A percentile compares a stretch with the other conserved stretches of the same genome.
phyloP scores from a whole-genome alignment of 495 filamentous ascomycete species.

The Aspergillus cristatus region DNA sequence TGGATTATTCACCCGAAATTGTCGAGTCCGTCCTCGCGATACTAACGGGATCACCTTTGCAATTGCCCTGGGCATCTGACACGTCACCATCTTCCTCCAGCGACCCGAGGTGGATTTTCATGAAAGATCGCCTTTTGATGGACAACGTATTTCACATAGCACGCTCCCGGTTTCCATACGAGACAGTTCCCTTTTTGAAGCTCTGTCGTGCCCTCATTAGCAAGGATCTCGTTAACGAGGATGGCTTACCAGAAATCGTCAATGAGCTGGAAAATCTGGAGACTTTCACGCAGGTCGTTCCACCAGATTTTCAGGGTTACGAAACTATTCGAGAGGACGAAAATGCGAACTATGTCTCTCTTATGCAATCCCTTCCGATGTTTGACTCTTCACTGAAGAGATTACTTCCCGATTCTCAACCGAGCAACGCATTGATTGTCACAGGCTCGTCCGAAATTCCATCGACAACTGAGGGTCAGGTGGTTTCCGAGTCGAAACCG shows the following conservation, averaged over 20 bases:
- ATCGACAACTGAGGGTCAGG: conserved; percentile 57
- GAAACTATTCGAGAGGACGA: conserved; percentile 74
- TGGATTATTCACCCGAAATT: conserved; percentile 60
- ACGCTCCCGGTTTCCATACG: conserved; percentile 73
- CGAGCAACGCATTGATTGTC: conserved; percentile 29
- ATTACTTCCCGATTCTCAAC: conserved; percentile 8
- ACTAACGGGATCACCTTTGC: conserved; percentile 31
- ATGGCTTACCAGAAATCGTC: conserved; percentile 40
- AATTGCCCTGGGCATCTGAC: conserved; percentile 22
- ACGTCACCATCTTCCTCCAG: conserved; percentile 24
- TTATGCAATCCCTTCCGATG: conserved; percentile 34
- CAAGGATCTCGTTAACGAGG: conserved; percentile 33
- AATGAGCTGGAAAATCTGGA: conserved; percentile 52
- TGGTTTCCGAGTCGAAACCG: conserved; percentile 58
- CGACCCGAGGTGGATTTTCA: conserved; percentile 43
- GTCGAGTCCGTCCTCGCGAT: conserved; percentile 52
- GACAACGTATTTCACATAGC: conserved; percentile 50
- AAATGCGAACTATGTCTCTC: conserved; percentile 54
- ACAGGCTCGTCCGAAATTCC: conserved; percentile 40
- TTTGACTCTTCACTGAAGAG: conserved; percentile 17
- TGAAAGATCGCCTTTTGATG: conserved; percentile 47
- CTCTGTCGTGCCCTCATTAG: conserved; percentile 47
- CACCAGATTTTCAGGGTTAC: conserved; percentile 57
- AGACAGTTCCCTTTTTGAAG: conserved; percentile 70
- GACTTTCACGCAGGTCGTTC: conserved; percentile 64